A percentile compares a stretch with the other conserved stretches of the same genome.
phyloP scores from a whole-genome alignment of 2,329 filamentous ascomycete species.

The Davidsoniella neocaledoniae region DNA sequence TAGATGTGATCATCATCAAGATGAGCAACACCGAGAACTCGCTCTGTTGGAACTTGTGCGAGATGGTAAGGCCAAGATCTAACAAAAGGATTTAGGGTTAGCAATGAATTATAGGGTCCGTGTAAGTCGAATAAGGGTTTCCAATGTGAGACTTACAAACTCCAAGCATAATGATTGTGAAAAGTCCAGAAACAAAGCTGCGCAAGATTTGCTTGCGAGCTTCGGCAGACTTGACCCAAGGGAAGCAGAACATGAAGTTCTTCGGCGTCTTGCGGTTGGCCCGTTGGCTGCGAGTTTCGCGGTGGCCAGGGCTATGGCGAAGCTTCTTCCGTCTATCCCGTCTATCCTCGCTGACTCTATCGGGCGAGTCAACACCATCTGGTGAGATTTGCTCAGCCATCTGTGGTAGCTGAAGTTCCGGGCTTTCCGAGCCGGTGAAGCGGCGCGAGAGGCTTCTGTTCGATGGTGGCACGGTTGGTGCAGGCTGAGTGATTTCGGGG shows the following conservation, averaged over 20 bases:
- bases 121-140: background rate
- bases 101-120: background rate
- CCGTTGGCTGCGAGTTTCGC: background rate
- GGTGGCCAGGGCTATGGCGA: background rate
- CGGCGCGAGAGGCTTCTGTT: slow-evolving; percentile 7
- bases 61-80: slow-evolving; percentile 61
- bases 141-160: slow-evolving; percentile 40
- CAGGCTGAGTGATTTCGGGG: background rate
- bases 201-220: slow-evolving; percentile 39
- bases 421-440: slow-evolving; percentile 29
- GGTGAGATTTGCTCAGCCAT: background rate
- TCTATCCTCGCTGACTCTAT: background rate
- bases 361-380: background rate
- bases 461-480: slow-evolving; percentile 1
- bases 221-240: slow-evolving; percentile 35
- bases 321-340: background rate
- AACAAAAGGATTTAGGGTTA: slow-evolving; percentile 2
- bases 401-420: slow-evolving; percentile 30
- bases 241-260: slow-evolving; percentile 35
- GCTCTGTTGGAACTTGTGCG: slow-evolving; percentile 42
- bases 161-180: slow-evolving; percentile 40
- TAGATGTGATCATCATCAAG: slow-evolving; percentile 55
- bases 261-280: background rate
- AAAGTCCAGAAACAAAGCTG: slow-evolving; percentile 47
- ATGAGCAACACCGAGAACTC: slow-evolving; percentile 70